Evolutionary conservation across 305 asterid species (phyloP), one percentile per base, ranked within the genome.

Genomic region (Petunia hybrid): DNA sequence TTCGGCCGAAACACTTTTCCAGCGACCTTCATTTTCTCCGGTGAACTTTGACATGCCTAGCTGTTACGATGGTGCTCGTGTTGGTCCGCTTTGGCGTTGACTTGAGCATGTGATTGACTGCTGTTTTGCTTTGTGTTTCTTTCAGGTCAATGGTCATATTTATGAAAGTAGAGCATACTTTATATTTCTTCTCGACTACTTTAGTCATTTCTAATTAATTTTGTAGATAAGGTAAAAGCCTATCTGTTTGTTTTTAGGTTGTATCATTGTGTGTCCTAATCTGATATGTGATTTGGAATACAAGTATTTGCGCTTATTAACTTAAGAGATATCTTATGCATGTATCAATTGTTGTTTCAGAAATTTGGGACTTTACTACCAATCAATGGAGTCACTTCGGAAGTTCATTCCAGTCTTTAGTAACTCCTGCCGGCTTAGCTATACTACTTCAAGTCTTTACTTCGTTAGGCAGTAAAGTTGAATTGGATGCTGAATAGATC

Each of bases 331-430:
- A 31, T 71, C 60, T 43, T 48, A 46, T 10, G 60, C 60, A 46
- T 46, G 77, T 46, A 31, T 42, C 61, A 71, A 48, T 13, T 71
- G 61, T 48, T 41, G 46, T 12, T 70, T 16, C 31, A 22, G 31
- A 69, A 70, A 46, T 70, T 46, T 0, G 31, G 43, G 77, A 70
- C 60, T 8, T 10, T 70, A 31, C 42, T 46, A 42, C 77, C 40
- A 70, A 73, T 36, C 4, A n/a, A 51, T 73, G 46, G 63, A 73
- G 78, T 73, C 36, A 36, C 43, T 73, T 51, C 46, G 12, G 78
- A 51, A 48, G 63, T 36, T 51, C 39, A 73, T 48, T 73, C 45
- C 8, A 6, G 45, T 73, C 35, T 73, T 51, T 41, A 73, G 63
- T 51, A 73, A 73, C 45, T 48, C 43, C 6, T 4, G 78, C 45